A percentile compares a stretch with the other conserved stretches of the same genome.
phyloP scores from a whole-genome alignment of 129 eudicot genomes.

The Escallonia herrerae region DNA sequence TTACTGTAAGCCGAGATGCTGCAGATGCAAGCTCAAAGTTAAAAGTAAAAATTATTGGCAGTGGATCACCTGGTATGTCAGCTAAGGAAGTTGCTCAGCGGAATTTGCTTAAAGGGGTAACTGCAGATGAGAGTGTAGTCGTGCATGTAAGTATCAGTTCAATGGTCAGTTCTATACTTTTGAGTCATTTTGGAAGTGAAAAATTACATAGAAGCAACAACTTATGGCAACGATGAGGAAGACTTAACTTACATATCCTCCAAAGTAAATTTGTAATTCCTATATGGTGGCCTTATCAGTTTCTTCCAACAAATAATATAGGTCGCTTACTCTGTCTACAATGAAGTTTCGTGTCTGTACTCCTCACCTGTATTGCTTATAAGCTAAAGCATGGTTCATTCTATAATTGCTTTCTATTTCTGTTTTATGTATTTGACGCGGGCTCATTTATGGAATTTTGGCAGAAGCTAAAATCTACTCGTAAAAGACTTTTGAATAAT shows the following conservation, averaged over 20 bases:
- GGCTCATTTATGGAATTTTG: too few relatives aligned
- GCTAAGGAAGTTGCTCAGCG: constrained; percentile 47
- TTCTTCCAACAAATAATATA: background rate
- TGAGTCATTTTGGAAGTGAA: too few relatives aligned
- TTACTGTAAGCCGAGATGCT: constrained; percentile 70
- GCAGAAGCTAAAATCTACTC: too few relatives aligned
- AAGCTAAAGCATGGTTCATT: background rate
- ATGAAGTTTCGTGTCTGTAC: background rate
- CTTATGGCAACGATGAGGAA: background rate
- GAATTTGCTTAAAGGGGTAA: constrained; percentile 81
- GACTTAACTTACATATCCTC: background rate
- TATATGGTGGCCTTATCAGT: background rate
- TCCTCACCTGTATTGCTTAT: background rate
- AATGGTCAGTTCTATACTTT: too few relatives aligned
- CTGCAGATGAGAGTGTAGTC: constrained; percentile 96
- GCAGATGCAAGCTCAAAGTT: constrained; percentile 66
- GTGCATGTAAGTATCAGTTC: constrained; percentile 57
- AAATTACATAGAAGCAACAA: too few relatives aligned
- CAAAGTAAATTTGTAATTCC: background rate
- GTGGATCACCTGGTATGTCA: constrained; percentile 36
- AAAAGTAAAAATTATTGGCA: constrained; percentile 38
- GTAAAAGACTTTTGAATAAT: too few relatives aligned
- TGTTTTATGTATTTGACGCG: background rate
- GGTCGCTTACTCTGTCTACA: background rate
- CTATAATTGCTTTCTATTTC: background rate